phyloP scores from a whole-genome alignment of 768 basidiomycete genomes.

The Fomitopsis serialis region DNA sequence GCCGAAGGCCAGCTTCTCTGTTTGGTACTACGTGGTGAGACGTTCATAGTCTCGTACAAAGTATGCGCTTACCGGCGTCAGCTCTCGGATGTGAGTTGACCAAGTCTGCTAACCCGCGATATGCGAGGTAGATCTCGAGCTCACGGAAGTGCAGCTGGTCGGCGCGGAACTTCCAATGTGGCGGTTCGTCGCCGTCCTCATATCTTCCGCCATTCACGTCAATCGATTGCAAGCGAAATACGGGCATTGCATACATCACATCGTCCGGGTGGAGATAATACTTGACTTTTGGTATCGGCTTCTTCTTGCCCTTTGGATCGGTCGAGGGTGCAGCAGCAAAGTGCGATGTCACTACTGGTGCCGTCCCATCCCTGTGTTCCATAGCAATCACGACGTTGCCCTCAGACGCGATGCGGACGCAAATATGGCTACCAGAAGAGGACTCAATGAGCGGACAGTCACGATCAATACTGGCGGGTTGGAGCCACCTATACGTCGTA shows the following conservation, averaged over 20 bases:
- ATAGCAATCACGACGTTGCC: slow-evolving; percentile 79
- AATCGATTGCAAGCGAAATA: not conserved
- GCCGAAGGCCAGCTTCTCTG: not conserved
- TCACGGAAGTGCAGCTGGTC: slow-evolving; percentile 70
- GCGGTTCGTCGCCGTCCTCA: slow-evolving; percentile 17
- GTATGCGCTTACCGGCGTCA: slow-evolving; percentile 7
- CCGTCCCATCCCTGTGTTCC: slow-evolving; percentile 82
- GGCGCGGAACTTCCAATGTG: slow-evolving; percentile 43
- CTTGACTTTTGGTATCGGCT: slow-evolving; percentile 23
- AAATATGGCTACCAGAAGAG: slow-evolving; percentile 48
- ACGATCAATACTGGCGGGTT: not conserved
- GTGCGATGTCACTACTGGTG: slow-evolving; percentile 42
- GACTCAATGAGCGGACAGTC: not conserved
- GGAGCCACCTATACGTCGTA: slow-evolving; percentile 57
- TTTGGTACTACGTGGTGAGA: slow-evolving; percentile 31
- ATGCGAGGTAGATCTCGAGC: slow-evolving; percentile 62
- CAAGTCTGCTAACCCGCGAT: slow-evolving; percentile 53
- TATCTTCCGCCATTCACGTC: slow-evolving; percentile 20
- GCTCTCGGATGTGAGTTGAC: slow-evolving; percentile 29
- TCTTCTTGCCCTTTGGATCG: slow-evolving; percentile 9
- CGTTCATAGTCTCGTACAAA: too few species aligned
- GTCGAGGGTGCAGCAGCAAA: slow-evolving; percentile 8
- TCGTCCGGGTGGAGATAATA: slow-evolving; percentile 55
- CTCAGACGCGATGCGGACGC: slow-evolving; percentile 64
- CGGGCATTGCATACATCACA: slow-evolving; percentile 39